These are phyloP conservation scores for Discostella pseudostelligera DNA, from an alignment of 108 stramenopile species.

Conservation along the genomic window DNA sequence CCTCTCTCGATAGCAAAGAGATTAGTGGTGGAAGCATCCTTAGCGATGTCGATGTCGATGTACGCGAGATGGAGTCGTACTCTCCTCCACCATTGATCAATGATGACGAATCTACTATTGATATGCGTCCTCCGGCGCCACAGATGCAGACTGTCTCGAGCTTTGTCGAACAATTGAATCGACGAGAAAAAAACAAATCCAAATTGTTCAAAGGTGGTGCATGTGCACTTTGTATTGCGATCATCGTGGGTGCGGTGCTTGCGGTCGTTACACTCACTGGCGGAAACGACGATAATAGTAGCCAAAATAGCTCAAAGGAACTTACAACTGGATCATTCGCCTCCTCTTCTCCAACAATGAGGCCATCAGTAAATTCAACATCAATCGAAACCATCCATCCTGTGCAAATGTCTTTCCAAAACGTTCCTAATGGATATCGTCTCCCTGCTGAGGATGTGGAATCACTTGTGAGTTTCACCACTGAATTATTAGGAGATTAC, in stretches of 20 bases:
- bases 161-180: conserved; percentile 45
- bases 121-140: conserved; percentile 48
- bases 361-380: not conserved
- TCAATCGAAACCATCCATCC: conserved; percentile 5
- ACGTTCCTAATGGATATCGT: conserved; percentile 11
- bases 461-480: conserved; percentile 3
- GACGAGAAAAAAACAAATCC: conserved; percentile 19
- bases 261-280: conserved; percentile 22
- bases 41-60: not conserved
- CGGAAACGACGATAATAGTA: not conserved
- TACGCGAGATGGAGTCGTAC: conserved; percentile 3
- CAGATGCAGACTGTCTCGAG: conserved; percentile 35
- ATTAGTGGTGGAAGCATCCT: conserved; percentile 13
- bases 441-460: not conserved
- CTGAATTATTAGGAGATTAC: not conserved
- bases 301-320: not conserved
- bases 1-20: conserved; percentile 21
- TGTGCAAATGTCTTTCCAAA: conserved; percentile 20
- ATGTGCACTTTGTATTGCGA: conserved; percentile 24
- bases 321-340: not conserved
- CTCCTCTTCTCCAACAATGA: conserved; percentile 10
- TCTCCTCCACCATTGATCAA: conserved; percentile 32
- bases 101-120: conserved; percentile 42
- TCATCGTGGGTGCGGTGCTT: conserved; percentile 32
- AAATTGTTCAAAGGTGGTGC: conserved; percentile 26